Evolutionary conservation across 495 filamentous ascomycete species (phyloP).

Genomic region (Lineolata rhizophorae): DNA sequence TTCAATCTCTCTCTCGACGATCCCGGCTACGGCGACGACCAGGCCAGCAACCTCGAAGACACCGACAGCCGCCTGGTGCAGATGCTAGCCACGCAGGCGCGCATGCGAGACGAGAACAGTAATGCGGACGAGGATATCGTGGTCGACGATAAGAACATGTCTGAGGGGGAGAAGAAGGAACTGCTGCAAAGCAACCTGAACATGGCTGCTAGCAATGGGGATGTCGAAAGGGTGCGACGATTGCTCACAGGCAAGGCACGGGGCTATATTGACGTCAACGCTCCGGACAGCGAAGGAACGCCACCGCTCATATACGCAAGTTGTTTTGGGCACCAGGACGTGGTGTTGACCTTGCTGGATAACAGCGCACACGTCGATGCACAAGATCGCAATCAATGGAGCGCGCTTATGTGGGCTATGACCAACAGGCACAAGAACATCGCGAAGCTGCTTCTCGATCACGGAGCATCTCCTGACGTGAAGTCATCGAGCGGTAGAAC

Average conservation of each 20-base stretch:
- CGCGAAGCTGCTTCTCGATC: conserved; percentile 72
- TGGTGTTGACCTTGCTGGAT: conserved; percentile 63
- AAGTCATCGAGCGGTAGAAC: conserved; percentile 86
- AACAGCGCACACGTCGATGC: conserved; percentile 80
- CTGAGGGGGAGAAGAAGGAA: conserved; percentile 55
- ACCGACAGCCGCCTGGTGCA: conserved; percentile 77
- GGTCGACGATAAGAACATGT: conserved; percentile 45
- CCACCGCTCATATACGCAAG: conserved; percentile 92
- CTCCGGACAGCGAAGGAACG: conserved; percentile 83
- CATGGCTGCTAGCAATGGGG: conserved; percentile 94
- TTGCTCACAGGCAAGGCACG: conserved; percentile 56
- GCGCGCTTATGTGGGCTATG: conserved; percentile 98
- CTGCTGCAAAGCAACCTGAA: conserved; percentile 71
- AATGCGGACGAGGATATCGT: conserved; percentile 63
- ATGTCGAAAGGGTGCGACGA: conserved; percentile 56
- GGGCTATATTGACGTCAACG: conserved; percentile 67
- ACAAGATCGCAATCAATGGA: conserved; percentile 94
- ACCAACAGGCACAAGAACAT: conserved; percentile 94
- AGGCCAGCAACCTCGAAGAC: conserved; percentile 39
- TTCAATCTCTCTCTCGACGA: conserved; percentile 77
- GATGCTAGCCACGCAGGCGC: conserved; percentile 88
- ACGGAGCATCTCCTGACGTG: conserved; percentile 85
- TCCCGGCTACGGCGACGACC: conserved; percentile 38
- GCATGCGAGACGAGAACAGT: conserved; percentile 49
- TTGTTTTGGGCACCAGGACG: conserved; percentile 93